phyloP scores from a whole-genome alignment of 1,284 basidiomycete species.

The Malassezia nana region DNA sequence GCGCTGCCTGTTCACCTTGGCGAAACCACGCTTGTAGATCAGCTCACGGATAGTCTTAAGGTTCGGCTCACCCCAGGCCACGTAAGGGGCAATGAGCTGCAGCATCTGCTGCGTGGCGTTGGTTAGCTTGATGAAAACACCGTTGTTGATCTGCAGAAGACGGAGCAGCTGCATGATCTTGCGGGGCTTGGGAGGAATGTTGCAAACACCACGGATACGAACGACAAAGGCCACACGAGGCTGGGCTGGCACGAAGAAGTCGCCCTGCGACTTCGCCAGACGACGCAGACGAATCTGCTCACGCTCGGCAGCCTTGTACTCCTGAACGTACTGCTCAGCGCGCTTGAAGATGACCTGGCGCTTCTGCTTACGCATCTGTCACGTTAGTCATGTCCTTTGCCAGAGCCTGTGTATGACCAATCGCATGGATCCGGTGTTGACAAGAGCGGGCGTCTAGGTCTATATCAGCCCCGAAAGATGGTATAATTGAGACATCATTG shows the following conservation, averaged over 20 bases:
- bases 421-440: not conserved
- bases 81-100: conserved; percentile 88
- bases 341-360: conserved; percentile 99
- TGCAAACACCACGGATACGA: conserved; percentile 86
- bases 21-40: conserved; percentile 99
- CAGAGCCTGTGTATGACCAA: not conserved
- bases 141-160: conserved; percentile 98
- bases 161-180: conserved; percentile 98
- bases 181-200: conserved; percentile 96
- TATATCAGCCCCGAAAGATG: conserved; percentile 48
- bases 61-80: conserved; percentile 82
- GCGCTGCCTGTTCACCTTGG: conserved; percentile 95
- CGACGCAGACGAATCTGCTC: conserved; percentile 95
- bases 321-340: conserved; percentile 95
- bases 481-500: conserved; percentile 47
- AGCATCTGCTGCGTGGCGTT: conserved; percentile 97
- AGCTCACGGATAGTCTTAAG: conserved; percentile 92
- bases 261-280: conserved; percentile 78
- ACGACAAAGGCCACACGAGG: conserved; percentile 97
- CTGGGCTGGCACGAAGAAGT: conserved; percentile 94
- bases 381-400: not conserved
- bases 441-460: conserved; percentile 1
- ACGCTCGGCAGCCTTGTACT: conserved; percentile 82
- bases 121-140: conserved; percentile 94
- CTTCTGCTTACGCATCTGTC: conserved; percentile 52